These are phyloP conservation scores for Zymoseptoria passerinii DNA, from an alignment of 2,329 filamentous ascomycete species.

Conservation along the genomic window DNA sequence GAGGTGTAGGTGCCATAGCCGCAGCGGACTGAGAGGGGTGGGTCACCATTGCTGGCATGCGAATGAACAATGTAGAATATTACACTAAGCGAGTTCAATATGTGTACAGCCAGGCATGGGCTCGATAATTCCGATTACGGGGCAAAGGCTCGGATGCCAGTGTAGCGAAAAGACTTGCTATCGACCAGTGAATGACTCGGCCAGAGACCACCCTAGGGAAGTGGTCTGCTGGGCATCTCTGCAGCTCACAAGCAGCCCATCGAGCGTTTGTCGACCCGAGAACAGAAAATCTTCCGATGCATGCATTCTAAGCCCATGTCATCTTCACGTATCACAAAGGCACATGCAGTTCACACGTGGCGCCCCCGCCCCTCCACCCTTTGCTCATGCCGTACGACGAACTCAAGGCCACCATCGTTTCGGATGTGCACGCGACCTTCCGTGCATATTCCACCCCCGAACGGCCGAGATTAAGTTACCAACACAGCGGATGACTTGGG, in stretches of 20 bases:
- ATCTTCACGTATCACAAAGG: neutral
- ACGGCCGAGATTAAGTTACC: neutral
- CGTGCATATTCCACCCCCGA: neutral
- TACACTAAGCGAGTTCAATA: neutral
- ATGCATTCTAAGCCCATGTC: neutral
- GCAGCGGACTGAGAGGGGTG: neutral
- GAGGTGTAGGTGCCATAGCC: neutral
- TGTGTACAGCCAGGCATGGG: neutral
- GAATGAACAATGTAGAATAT: neutral
- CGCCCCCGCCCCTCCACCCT: neutral
- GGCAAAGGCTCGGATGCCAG: neutral
- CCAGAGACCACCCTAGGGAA: neutral
- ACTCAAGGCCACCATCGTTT: neutral
- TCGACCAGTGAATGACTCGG: neutral
- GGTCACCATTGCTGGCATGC: neutral
- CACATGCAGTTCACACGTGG: neutral
- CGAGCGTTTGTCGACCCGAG: neutral
- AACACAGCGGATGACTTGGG: neutral
- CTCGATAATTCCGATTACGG: neutral
- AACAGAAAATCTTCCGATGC: neutral
- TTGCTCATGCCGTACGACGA: neutral
- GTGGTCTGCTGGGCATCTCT: neutral
- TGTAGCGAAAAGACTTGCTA: neutral
- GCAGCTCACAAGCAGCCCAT: neutral
- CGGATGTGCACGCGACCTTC: neutral